Conservation (phyloP, 371 early-diverging fungal species). For the Thermomucor indicae-seudaticae region DNA sequence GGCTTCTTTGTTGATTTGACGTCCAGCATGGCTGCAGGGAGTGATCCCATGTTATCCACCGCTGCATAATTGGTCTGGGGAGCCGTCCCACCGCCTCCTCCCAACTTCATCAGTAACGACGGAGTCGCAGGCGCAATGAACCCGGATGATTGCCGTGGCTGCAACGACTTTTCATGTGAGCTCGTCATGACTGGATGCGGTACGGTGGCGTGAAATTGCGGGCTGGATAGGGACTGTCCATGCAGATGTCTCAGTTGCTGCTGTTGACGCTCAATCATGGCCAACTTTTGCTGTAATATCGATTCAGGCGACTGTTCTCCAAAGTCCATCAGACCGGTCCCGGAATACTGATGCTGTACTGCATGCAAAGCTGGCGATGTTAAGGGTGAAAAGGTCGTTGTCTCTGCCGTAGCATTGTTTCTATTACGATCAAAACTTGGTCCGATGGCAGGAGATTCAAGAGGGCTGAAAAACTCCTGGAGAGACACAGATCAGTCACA, state of each 20-base stretch:
- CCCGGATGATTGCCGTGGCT: slow-evolving; percentile 8
- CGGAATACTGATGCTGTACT: slow-evolving; percentile 18
- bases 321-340: slow-evolving; percentile 15
- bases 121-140: slow-evolving; percentile 58
- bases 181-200: too few relatives aligned
- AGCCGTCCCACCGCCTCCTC: slow-evolving; percentile 26
- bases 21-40: slow-evolving; percentile 40
- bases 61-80: slow-evolving; percentile 2
- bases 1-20: slow-evolving; percentile 3
- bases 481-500: not conserved
- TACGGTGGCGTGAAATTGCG: too few relatives aligned
- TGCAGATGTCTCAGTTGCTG: slow-evolving; percentile 39
- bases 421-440: slow-evolving; percentile 22
- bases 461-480: slow-evolving; percentile 62
- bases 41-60: slow-evolving; percentile 31
- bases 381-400: slow-evolving; percentile 53
- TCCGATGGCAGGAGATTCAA: slow-evolving; percentile 71
- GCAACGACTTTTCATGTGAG: too few relatives aligned
- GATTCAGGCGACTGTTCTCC: slow-evolving; percentile 7
- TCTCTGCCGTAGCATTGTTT: slow-evolving; percentile 31
- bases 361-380: slow-evolving; percentile 69
- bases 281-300: slow-evolving; percentile 35
- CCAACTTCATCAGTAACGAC: slow-evolving; percentile 60
- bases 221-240: slow-evolving; percentile 13
- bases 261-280: slow-evolving; percentile 45